Conservation (phyloP, 805 yeast species). For the Starmerella powellii region DNA sequence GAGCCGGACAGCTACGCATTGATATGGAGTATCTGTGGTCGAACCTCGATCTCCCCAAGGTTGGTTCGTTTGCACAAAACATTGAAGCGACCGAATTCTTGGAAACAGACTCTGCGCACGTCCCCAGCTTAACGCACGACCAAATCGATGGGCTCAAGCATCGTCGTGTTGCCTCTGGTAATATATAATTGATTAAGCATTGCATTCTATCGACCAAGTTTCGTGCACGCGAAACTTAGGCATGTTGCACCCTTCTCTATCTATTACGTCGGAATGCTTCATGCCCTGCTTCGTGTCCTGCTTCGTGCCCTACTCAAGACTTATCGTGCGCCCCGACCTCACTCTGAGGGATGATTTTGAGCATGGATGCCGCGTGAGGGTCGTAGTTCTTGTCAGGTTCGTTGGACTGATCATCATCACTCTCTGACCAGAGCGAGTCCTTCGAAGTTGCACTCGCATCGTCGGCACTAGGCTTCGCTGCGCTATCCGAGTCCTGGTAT, state of each 20-base stretch:
- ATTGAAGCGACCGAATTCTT: conserved; percentile 8
- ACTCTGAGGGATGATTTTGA: conserved; percentile 10
- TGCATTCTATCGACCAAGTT: too few species aligned
- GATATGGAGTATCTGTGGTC: conserved; percentile 30
- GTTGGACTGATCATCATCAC: conserved; percentile 7
- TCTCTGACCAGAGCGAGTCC: conserved; percentile 13
- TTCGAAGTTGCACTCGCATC: background rate
- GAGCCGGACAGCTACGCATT: conserved; percentile 29
- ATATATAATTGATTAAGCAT: too few species aligned
- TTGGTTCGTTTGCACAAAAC: background rate
- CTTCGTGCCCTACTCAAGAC: too few species aligned
- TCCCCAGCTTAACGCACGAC: too few species aligned
- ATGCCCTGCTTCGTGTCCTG: too few species aligned
- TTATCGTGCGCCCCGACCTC: too few species aligned
- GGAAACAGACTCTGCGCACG: conserved; percentile 1
- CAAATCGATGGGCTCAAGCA: conserved; percentile 3
- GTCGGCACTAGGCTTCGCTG: background rate
- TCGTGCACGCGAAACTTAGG: too few species aligned
- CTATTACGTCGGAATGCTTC: too few species aligned
- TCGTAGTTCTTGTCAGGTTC: conserved; percentile 10
- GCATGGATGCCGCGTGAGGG: conserved; percentile 16
- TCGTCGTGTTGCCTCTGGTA: background rate
- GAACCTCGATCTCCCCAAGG: conserved; percentile 4
- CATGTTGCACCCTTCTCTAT: too few species aligned
- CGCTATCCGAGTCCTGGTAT: background rate